Conservation (phyloP, 257 asterid genomes). For the Solanum bulbocastanum region DNA sequence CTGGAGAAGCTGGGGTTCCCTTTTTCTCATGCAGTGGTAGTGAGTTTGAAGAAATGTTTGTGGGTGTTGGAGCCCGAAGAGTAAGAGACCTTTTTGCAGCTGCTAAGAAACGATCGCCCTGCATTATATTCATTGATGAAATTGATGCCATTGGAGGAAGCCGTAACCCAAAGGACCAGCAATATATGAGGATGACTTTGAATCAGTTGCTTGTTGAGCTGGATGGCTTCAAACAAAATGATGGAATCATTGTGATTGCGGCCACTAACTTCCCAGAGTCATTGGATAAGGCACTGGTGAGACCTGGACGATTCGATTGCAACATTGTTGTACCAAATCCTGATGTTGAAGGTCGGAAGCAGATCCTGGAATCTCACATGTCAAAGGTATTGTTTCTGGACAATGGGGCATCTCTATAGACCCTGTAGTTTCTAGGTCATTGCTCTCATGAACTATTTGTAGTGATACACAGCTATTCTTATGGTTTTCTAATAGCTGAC, state of each 20-base stretch:
- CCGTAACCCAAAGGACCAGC: slow-evolving; percentile 89
- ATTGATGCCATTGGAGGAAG: slow-evolving; percentile 95
- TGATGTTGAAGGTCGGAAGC: slow-evolving; percentile 93
- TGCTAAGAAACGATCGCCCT: slow-evolving; percentile 91
- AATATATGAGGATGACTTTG: slow-evolving; percentile 85
- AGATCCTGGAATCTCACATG: slow-evolving; percentile 90
- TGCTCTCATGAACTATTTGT: background rate
- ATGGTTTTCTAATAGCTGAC: background rate
- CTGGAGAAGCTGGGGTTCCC: slow-evolving; percentile 98
- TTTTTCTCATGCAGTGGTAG: slow-evolving; percentile 96
- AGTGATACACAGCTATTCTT: background rate
- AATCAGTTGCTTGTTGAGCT: slow-evolving; percentile 93
- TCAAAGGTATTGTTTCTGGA: slow-evolving; percentile 50
- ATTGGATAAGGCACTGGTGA: slow-evolving; percentile 85
- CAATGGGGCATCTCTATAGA: background rate
- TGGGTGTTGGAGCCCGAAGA: slow-evolving; percentile 96
- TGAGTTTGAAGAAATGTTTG: slow-evolving; percentile 97
- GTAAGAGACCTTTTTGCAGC: slow-evolving; percentile 92
- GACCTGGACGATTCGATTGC: slow-evolving; percentile 94
- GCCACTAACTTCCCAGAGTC: slow-evolving; percentile 94
- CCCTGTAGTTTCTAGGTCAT: background rate
- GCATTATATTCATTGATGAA: slow-evolving; percentile 86
- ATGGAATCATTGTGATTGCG: slow-evolving; percentile 87
- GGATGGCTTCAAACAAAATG: slow-evolving; percentile 94
- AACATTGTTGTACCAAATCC: slow-evolving; percentile 95